phyloP scores from a whole-genome alignment of 2,329 filamentous ascomycete genomes.

The Tolypocladium album region DNA sequence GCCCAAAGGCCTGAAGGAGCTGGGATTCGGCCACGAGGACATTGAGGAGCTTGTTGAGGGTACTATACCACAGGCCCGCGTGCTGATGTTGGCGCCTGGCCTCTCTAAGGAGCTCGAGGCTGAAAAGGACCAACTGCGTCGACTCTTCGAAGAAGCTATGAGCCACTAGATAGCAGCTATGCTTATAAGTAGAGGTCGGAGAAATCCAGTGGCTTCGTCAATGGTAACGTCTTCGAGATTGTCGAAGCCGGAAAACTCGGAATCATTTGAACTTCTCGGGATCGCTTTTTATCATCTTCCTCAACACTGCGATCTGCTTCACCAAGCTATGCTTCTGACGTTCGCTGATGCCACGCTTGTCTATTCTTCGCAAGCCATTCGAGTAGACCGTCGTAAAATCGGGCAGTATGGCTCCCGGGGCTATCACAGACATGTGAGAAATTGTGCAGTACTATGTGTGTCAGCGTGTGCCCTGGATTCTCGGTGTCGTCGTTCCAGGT shows the following conservation, averaged over 20 bases:
- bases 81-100: constrained; percentile 83
- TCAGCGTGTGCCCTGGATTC: not conserved
- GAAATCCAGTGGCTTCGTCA: not conserved
- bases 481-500: constrained; percentile 6
- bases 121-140: constrained; percentile 61
- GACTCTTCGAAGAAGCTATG: constrained; percentile 54
- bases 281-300: constrained; percentile 56
- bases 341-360: constrained; percentile 51
- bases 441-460: constrained; percentile 54
- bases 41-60: constrained; percentile 83
- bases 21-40: constrained; percentile 70
- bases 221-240: not conserved
- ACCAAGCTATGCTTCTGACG: constrained; percentile 53
- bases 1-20: constrained; percentile 69
- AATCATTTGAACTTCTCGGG: constrained; percentile 35
- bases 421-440: constrained; percentile 50
- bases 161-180: constrained; percentile 15
- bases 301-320: constrained; percentile 57
- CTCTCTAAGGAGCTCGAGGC: constrained; percentile 58
- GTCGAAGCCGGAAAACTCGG: not conserved
- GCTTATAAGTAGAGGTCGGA: not conserved
- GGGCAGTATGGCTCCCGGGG: constrained; percentile 45
- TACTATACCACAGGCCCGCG: constrained; percentile 82
- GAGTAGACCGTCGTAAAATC: constrained; percentile 64
- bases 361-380: constrained; percentile 44